These are phyloP conservation scores for Tylopilus felleus DNA, from an alignment of 768 basidiomycete genomes.

Conservation along the genomic window DNA sequence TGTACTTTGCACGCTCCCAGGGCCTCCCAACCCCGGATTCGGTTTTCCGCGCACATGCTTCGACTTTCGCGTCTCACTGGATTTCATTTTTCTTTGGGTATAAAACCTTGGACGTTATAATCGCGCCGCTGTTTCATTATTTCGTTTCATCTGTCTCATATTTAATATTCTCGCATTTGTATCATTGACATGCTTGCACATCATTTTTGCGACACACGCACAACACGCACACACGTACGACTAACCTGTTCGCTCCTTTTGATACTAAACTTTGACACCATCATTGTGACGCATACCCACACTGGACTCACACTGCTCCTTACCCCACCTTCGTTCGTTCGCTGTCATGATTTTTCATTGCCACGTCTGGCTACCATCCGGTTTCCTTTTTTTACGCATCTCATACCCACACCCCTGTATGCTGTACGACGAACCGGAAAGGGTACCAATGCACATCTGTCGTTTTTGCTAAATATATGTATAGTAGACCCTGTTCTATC, in stretches of 20 bases:
- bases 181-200: constrained; percentile 16
- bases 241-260: background rate
- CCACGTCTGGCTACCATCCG: background rate
- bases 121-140: background rate
- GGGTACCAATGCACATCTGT: background rate
- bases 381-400: background rate
- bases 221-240: background rate
- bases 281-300: constrained; percentile 1
- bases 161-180: constrained; percentile 29
- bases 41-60: constrained; percentile 10
- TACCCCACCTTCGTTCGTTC: constrained; percentile 5
- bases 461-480: background rate
- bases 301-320: constrained; percentile 3
- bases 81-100: constrained; percentile 4
- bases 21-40: background rate
- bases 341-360: background rate
- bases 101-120: constrained; percentile 14
- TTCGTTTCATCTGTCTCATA: constrained; percentile 16
- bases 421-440: constrained; percentile 4
- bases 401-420: background rate
- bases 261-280: background rate
- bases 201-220: background rate
- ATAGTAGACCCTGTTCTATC: background rate
- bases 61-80: constrained; percentile 4
- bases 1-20: constrained; percentile 16